Conservation (phyloP, 106 monocot species). For the Alisma plantagoaquatica region DNA sequence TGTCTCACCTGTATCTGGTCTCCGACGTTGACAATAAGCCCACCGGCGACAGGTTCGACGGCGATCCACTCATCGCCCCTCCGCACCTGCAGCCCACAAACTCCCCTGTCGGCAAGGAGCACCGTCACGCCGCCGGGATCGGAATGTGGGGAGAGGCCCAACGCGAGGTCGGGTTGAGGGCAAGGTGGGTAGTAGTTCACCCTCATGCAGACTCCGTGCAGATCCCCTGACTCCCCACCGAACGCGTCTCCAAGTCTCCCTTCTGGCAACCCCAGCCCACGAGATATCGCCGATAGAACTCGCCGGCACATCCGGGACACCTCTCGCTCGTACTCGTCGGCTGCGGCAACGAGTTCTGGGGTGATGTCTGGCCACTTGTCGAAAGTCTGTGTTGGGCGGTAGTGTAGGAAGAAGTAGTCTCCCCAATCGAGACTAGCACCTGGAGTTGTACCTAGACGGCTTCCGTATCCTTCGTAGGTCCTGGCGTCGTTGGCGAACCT, state of each 20-base stretch:
- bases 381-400: conserved; percentile 13
- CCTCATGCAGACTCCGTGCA: conserved; percentile 26
- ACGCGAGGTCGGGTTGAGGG: conserved; percentile 69
- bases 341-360: neutral
- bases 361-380: conserved; percentile 1
- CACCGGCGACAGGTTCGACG: conserved; percentile 26
- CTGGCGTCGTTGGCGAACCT: conserved; percentile 16
- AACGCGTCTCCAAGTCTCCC: conserved; percentile 7
- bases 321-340: conserved; percentile 16
- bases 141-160: conserved; percentile 57
- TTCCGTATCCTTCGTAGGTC: conserved; percentile 34
- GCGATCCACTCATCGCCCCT: conserved; percentile 36
- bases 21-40: conserved; percentile 53
- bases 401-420: conserved; percentile 30
- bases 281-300: conserved; percentile 12
- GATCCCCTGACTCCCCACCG: conserved; percentile 12
- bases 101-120: conserved; percentile 37
- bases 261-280: conserved; percentile 8
- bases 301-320: conserved; percentile 6
- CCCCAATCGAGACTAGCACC: conserved; percentile 35
- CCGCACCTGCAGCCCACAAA: conserved; percentile 51
- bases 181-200: conserved; percentile 59
- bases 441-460: conserved; percentile 22
- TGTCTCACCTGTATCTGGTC: conserved; percentile 50
- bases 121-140: conserved; percentile 65